These are phyloP conservation scores for Didymellaceae sp. DNA, from an alignment of 2,329 filamentous ascomycete genomes.

Conservation along the genomic window DNA sequence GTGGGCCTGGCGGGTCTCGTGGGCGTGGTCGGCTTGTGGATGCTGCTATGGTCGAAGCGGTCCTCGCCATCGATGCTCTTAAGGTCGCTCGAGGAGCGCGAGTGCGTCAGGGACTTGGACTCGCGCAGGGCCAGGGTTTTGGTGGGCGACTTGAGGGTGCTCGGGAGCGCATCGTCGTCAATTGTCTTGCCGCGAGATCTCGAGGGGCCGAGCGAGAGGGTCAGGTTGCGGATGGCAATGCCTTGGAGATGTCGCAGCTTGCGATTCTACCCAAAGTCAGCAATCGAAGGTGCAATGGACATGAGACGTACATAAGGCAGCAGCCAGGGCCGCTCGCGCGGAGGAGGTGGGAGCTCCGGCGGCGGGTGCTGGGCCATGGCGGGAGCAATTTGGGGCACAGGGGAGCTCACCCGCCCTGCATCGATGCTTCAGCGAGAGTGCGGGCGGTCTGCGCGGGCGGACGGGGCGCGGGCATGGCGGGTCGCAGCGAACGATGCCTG, in stretches of 20 bases:
- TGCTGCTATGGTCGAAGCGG: slow-evolving; percentile 16
- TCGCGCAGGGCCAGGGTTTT: slow-evolving; percentile 67
- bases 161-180: slow-evolving; percentile 77
- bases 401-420: slow-evolving; percentile 3
- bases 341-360: slow-evolving; percentile 19
- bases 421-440: background rate
- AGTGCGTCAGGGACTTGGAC: slow-evolving; percentile 59
- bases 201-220: slow-evolving; percentile 64
- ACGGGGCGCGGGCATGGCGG: background rate
- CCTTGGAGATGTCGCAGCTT: slow-evolving; percentile 87
- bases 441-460: slow-evolving; percentile 6
- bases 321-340: slow-evolving; percentile 48
- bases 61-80: slow-evolving; percentile 17
- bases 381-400: background rate
- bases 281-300: background rate
- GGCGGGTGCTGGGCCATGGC: slow-evolving; percentile 12
- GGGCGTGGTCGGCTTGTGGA: slow-evolving; percentile 29
- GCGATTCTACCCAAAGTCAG: slow-evolving; percentile 67
- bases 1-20: slow-evolving; percentile 41
- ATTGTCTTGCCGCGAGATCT: slow-evolving; percentile 66
- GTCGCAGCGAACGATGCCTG: too few relatives aligned
- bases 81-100: slow-evolving; percentile 65
- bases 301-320: slow-evolving; percentile 47
- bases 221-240: slow-evolving; percentile 85
- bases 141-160: slow-evolving; percentile 68